Evolutionary conservation across 2,329 filamentous ascomycete genomes (phyloP).

Genomic region (Penicillium sp.): DNA sequence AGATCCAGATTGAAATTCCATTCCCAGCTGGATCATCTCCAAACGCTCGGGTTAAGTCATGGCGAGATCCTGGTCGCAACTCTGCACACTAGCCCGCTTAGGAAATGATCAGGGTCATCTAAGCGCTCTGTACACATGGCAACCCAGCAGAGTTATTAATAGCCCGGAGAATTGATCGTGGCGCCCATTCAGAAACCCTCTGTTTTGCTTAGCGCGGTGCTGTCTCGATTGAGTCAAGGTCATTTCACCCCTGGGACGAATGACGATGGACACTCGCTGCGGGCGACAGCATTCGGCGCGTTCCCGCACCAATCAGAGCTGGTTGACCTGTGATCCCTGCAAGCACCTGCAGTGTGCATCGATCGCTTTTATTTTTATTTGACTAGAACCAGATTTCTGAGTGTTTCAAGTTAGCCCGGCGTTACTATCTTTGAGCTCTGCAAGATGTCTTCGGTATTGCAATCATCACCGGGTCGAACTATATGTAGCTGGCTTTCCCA

Average conservation of each 20-base stretch:
- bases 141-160: slow-evolving; percentile 19
- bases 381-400: too few species aligned
- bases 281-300: slow-evolving; percentile 19
- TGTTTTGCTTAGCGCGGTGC: slow-evolving; percentile 27
- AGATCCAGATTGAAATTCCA: too few species aligned
- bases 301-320: slow-evolving; percentile 21
- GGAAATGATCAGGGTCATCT: slow-evolving; percentile 18
- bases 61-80: slow-evolving; percentile 5
- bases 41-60: too few species aligned
- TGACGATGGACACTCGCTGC: slow-evolving; percentile 10
- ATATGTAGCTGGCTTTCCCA: slow-evolving; percentile 18
- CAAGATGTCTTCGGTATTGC: slow-evolving; percentile 5
- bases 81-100: slow-evolving; percentile 24
- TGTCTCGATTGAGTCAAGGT: slow-evolving; percentile 16
- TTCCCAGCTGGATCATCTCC: too few species aligned
- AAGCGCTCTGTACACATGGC: slow-evolving; percentile 18
- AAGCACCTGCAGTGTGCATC: slow-evolving; percentile 25
- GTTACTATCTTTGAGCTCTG: slow-evolving; percentile 22
- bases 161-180: slow-evolving; percentile 20
- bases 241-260: slow-evolving; percentile 13
- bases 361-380: slow-evolving; percentile 26
- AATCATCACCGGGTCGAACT: slow-evolving; percentile 12
- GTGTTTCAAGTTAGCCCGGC: slow-evolving; percentile 23
- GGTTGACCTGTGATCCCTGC: slow-evolving; percentile 13
- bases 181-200: slow-evolving; percentile 17